phyloP scores from a whole-genome alignment of 768 basidiomycete species.

The Boletus vinaceobasis region DNA sequence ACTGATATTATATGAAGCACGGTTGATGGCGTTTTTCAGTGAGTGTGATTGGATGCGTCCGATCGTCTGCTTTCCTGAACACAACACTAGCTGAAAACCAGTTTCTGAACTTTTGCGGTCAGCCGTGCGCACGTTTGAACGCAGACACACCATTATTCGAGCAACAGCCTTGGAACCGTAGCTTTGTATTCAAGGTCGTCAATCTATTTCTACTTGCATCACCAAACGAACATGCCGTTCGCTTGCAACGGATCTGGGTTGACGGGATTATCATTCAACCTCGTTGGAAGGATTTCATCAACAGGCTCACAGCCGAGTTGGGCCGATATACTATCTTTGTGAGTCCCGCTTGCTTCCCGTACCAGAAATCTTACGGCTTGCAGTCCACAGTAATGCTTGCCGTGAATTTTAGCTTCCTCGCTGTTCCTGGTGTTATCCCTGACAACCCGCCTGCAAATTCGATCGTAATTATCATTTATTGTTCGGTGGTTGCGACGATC shows the following conservation, averaged over 20 bases:
- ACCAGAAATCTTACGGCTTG: neutral
- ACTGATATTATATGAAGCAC: slow-evolving; percentile 3
- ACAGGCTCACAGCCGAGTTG: slow-evolving; percentile 4
- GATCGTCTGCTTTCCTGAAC: neutral
- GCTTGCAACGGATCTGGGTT: slow-evolving; percentile 13
- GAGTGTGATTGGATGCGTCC: neutral
- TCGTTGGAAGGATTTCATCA: slow-evolving; percentile 12
- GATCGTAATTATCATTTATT: slow-evolving; percentile 9
- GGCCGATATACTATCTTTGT: slow-evolving; percentile 13
- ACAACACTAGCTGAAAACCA: slow-evolving; percentile 8
- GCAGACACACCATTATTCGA: slow-evolving; percentile 9
- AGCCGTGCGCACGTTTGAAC: slow-evolving; percentile 10
- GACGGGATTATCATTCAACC: slow-evolving; percentile 7
- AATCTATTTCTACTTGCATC: neutral
- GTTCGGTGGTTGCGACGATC: slow-evolving; percentile 5
- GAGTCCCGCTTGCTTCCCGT: neutral
- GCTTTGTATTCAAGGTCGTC: neutral
- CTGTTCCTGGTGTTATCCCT: slow-evolving; percentile 3
- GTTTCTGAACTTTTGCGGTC: slow-evolving; percentile 12
- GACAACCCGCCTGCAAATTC: neutral
- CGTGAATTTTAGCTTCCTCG: slow-evolving; percentile 14
- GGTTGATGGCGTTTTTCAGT: slow-evolving; percentile 13
- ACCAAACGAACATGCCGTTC: slow-evolving; percentile 7
- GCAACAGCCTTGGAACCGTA: slow-evolving; percentile 7
- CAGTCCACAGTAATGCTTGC: slow-evolving; percentile 21